phyloP scores from a whole-genome alignment of 164 flowering plant genomes.

The Macadamia tetraphylla region DNA sequence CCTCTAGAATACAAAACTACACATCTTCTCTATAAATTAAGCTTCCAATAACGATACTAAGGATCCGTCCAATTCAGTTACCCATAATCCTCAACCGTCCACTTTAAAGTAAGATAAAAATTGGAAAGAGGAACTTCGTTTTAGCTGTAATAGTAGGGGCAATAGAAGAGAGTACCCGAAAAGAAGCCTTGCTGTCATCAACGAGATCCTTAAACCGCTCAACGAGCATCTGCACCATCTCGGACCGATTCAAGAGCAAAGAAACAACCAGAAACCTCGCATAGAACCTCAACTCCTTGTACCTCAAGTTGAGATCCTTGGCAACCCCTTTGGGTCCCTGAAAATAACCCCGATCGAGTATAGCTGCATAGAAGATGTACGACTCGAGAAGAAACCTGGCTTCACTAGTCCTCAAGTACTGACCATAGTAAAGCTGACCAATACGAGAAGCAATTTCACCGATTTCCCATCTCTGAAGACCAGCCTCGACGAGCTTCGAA shows the following conservation, averaged over 20 bases:
- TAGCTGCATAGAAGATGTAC: conserved; percentile 88
- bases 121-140: too few species aligned
- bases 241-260: conserved; percentile 58
- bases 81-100: neutral
- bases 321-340: conserved; percentile 31
- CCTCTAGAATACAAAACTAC: too few species aligned
- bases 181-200: conserved; percentile 52
- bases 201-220: conserved; percentile 60
- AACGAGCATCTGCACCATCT: conserved; percentile 47
- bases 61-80: neutral
- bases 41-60: neutral
- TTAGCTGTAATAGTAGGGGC: neutral
- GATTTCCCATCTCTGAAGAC: conserved; percentile 88
- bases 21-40: neutral
- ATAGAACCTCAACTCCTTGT: conserved; percentile 82
- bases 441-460: conserved; percentile 98
- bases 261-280: conserved; percentile 87
- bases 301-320: conserved; percentile 61
- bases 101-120: neutral
- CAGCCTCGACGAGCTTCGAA: conserved; percentile 52
- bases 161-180: conserved; percentile 43
- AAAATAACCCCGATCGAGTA: conserved; percentile 65
- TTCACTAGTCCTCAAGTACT: conserved; percentile 87
- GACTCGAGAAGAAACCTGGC: conserved; percentile 71
- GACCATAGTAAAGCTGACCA: conserved; percentile 88